Evolutionary conservation across 768 basidiomycete genomes (phyloP), one percentile per base, ranked within the genome.

Genomic region (Bullera alba): DNA sequence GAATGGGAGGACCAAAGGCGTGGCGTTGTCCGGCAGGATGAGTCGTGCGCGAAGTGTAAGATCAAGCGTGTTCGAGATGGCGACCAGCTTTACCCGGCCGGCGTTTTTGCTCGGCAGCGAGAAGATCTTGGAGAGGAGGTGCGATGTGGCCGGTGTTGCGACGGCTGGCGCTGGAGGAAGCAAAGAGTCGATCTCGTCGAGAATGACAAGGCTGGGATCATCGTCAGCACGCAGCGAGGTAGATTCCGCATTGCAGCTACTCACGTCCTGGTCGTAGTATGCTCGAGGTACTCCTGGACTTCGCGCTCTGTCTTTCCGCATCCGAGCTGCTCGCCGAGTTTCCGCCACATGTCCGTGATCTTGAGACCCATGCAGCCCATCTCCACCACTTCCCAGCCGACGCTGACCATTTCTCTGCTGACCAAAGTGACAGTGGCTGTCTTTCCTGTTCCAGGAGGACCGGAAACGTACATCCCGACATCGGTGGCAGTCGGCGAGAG

Each of bases 361-460:
- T 64, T 65, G 23, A 70, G 49, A 12, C 70, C 71, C 62, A 74
- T 70, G 51, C 71, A 74, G 8, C 72, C 71, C 21, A 73, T 39
- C 37, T 65, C 64, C 26, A 67, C 60, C 16, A 67, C 58, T 7
- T 47, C 50, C 68, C 70, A 70, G 1, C 59, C 60, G 25, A 58
- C 51, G 5, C 25, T 32, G 1, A 22, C 23, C 45, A 61, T 29
- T 26, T 63, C 59, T 12, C 61, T 34, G 3, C 65, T 67, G 16
- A 73, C 37, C 10, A 62, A 60, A 32, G 65, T 65, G 16, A 72
- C 63, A 25, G 67, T 42, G 22, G 71, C 73, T 12, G 73, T 74
- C 61, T 74, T 99, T 7, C 95, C 93, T 2, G 88, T 89, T 1
- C 92, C 93, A 3, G 91, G 90, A 1, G 88, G 81, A 7, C 93